phyloP scores from a whole-genome alignment of 176 grass and related monocot species.

The Tillandsia fasciculata region DNA sequence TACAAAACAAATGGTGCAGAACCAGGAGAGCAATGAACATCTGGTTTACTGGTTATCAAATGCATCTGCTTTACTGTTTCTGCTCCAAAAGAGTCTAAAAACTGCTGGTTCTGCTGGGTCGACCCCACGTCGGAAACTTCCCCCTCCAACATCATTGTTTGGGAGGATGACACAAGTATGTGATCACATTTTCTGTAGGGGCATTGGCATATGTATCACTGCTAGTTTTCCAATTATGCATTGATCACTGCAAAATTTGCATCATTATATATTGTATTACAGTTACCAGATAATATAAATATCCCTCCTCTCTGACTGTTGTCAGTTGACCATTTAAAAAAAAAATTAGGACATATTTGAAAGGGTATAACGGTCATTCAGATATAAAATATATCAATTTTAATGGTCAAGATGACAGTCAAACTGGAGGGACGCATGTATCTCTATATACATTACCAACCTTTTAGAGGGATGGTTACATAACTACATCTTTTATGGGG shows the following conservation, averaged over 20 bases:
- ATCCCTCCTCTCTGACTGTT: too few relatives aligned
- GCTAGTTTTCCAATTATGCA: background rate
- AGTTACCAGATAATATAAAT: background rate
- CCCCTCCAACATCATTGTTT: constrained; percentile 75
- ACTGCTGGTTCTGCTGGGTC: constrained; percentile 28
- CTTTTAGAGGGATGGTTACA: too few relatives aligned
- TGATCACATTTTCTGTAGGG: background rate
- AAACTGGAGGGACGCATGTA: too few relatives aligned
- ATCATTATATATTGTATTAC: too few relatives aligned
- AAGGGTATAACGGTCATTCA: too few relatives aligned
- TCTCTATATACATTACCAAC: too few relatives aligned
- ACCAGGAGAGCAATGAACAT: constrained; percentile 63
- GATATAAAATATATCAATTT: too few relatives aligned
- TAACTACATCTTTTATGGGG: too few relatives aligned
- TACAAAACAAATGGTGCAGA: constrained; percentile 28
- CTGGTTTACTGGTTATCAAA: constrained; percentile 93
- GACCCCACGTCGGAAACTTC: constrained; percentile 44
- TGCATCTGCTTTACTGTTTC: constrained; percentile 75
- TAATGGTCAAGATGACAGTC: too few relatives aligned
- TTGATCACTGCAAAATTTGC: background rate
- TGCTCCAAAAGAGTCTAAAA: constrained; percentile 87
- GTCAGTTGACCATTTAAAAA: too few relatives aligned
- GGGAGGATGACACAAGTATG: constrained; percentile 54
- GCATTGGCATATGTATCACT: background rate
- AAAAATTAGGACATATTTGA: too few relatives aligned